Percentiles rank a stretch among this genome's conserved stretches.
These are phyloP conservation scores for Elsinoe australis DNA, from an alignment of 2,329 filamentous ascomycete species.

Conservation along the genomic window DNA sequence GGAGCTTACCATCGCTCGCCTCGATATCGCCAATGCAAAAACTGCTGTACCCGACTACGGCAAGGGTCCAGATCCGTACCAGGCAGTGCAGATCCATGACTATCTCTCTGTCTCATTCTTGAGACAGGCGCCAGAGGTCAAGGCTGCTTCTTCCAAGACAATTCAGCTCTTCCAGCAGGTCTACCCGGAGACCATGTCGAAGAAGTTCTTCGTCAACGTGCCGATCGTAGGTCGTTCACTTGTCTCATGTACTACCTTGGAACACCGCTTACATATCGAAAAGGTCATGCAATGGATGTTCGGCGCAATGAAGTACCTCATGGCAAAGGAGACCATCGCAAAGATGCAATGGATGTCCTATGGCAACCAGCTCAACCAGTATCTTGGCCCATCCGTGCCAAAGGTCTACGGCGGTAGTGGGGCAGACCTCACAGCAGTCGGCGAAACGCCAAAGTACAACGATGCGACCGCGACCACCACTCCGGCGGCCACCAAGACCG, in stretches of 20 bases:
- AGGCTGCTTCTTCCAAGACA: slow-evolving; percentile 67
- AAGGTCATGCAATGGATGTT: slow-evolving; percentile 70
- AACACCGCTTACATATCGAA: too few relatives aligned
- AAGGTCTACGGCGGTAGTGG: slow-evolving; percentile 72
- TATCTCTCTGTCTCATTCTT: slow-evolving; percentile 84
- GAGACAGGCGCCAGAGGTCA: slow-evolving; percentile 68
- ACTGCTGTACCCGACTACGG: slow-evolving; percentile 62
- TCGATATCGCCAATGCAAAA: slow-evolving; percentile 62
- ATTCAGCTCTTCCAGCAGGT: slow-evolving; percentile 73
- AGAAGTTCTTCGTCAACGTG: slow-evolving; percentile 96
- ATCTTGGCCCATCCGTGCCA: slow-evolving; percentile 61
- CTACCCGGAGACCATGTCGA: slow-evolving; percentile 80
- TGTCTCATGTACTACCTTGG: neutral
- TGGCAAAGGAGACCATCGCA: slow-evolving; percentile 42
- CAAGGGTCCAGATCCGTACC: slow-evolving; percentile 66
- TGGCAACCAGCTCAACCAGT: slow-evolving; percentile 59
- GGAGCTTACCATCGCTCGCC: slow-evolving; percentile 72
- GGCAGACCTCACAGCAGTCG: slow-evolving; percentile 39
- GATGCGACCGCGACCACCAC: neutral
- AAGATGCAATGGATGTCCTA: slow-evolving; percentile 45
- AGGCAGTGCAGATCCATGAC: slow-evolving; percentile 89
- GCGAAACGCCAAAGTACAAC: slow-evolving; percentile 36
- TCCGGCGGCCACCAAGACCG: neutral
- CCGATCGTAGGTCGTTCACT: slow-evolving; percentile 45
- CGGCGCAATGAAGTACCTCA: slow-evolving; percentile 39